Evolutionary conservation across 257 asterid genomes (phyloP).

Genomic region (Ballota nigra): DNA sequence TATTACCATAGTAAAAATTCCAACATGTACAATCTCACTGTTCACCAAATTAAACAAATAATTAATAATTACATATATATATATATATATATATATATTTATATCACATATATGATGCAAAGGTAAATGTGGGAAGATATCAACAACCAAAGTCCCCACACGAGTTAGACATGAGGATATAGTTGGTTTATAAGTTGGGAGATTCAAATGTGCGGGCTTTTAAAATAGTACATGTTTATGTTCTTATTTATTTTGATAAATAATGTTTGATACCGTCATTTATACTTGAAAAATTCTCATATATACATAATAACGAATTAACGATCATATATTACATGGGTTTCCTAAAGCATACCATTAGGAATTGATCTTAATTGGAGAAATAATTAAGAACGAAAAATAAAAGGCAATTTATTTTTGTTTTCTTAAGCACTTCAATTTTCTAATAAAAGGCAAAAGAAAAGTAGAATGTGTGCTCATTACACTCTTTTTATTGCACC

Average conservation of each 20-base stretch:
- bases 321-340: too few species aligned
- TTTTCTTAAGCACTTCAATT: too few species aligned
- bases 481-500: background rate
- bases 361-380: too few species aligned
- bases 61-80: background rate
- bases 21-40: background rate
- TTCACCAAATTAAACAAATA: background rate
- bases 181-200: background rate
- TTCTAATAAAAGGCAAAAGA: background rate
- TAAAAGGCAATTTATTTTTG: background rate
- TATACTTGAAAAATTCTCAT: too few species aligned
- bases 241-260: too few species aligned
- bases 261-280: too few species aligned
- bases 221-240: too few species aligned
- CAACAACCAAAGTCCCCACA: background rate
- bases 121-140: background rate
- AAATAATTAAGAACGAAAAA: too few species aligned
- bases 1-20: background rate
- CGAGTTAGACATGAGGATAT: background rate
- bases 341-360: too few species aligned
- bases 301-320: too few species aligned
- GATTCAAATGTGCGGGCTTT: too few species aligned
- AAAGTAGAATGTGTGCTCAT: background rate
- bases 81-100: background rate
- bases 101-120: background rate